These are phyloP conservation scores for Protomyces pachydermus DNA, from an alignment of 1,139 yeast species.

Conservation along the genomic window DNA sequence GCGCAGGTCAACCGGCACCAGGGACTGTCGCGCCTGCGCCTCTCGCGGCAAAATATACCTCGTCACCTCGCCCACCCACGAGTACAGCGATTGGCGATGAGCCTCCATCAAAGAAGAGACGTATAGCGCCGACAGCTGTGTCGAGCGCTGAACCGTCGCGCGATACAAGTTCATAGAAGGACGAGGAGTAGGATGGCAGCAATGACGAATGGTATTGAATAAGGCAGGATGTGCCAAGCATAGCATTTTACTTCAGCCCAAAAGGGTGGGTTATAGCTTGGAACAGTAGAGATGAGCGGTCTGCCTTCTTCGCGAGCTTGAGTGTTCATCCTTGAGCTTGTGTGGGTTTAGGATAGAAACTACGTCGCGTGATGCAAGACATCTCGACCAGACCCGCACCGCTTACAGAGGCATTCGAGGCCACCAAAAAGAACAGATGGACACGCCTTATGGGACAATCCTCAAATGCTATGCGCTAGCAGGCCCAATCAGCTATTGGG, in stretches of 20 bases:
- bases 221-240: slow-evolving; percentile 10
- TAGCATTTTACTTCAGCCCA: slow-evolving; percentile 25
- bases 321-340: neutral
- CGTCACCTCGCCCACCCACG: neutral
- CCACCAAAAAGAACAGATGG: neutral
- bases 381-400: neutral
- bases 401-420: no score
- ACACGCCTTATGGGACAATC: neutral
- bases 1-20: neutral
- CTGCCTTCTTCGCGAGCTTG: neutral
- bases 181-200: neutral
- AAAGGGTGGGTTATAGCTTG: slow-evolving; percentile 21
- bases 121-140: slow-evolving; percentile 16
- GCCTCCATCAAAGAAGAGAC: slow-evolving; percentile 5
- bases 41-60: neutral
- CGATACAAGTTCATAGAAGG: neutral
- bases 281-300: neutral
- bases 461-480: slow-evolving; percentile 1
- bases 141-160: neutral
- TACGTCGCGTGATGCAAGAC: neutral
- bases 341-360: no score
- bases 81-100: neutral
- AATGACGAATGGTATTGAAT: slow-evolving; percentile 15
- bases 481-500: slow-evolving; percentile 2
- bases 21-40: neutral